Evolutionary conservation across 176 grass and related monocot species (phyloP), one percentile per base, ranked within the genome.

Genomic region (Puya raimondii): DNA sequence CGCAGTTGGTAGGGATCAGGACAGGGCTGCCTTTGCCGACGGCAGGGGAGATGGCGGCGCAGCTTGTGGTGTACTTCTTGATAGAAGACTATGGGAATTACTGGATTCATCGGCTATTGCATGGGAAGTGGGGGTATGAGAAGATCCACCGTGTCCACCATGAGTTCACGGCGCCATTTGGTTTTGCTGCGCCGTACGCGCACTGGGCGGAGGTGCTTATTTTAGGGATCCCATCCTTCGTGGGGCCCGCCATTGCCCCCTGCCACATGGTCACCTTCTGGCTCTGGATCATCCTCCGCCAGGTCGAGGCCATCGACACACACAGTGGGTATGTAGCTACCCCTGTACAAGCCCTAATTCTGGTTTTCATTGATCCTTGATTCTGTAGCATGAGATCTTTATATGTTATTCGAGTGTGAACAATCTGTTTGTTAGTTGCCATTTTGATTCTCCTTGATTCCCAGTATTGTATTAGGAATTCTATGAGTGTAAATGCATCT

Each of bases 191-290:
- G 1, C 93, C 86, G 6, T 96, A 96, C 18, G 88, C 92, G 1
- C 92, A 96, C 21, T 92, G 92, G 92, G 88, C 88, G 4, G 92
- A 96, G 81, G 86, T 96, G 47, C 86, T 96, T 7, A 76, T 96
- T 63, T 79, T 87, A 1, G 92, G 92, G 22, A 89, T 96, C 48
- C 86, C 88, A 49, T 80, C 92, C 66, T 96, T 96, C 21, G 59
- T 22, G 0, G 92, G 92, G 2, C 92, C 92, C 0, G 86, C 79
- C 16, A 80, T 96, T 10, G 88, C 76, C 22, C 92, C 92, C 1
- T 70, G 92, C 69, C 92, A 96, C 79, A 96, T 89, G 86, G 79
- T 96, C 79, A 96, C 88, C 12, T 83, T 96, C 73, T 96, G 88
- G 88, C 79, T 96, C 49, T 96, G 92, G 92, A 83, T 87, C 49